Conservation (phyloP, 306 rosid species). For the Hippophae gyantsensis region DNA sequence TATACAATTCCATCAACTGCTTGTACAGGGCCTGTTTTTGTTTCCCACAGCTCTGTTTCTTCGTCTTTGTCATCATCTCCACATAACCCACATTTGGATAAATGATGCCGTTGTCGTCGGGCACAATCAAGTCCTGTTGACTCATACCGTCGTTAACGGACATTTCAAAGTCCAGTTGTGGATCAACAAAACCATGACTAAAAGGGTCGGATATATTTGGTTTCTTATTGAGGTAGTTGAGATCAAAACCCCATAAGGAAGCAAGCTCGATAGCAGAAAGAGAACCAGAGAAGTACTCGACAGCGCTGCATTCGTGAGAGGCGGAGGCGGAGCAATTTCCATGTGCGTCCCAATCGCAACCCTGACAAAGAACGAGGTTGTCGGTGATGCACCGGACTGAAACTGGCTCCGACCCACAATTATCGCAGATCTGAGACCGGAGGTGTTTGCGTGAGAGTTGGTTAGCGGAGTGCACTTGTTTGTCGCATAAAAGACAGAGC, state of each 20-base stretch:
- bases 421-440: conserved; percentile 63
- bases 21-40: conserved; percentile 39
- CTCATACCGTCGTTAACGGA: conserved; percentile 15
- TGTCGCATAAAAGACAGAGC: conserved; percentile 64
- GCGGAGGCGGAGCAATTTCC: conserved; percentile 33
- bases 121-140: conserved; percentile 41
- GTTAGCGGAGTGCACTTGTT: conserved; percentile 61
- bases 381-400: conserved; percentile 51
- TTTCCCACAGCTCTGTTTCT: conserved; percentile 30
- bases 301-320: conserved; percentile 32
- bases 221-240: conserved; percentile 15
- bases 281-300: conserved; percentile 52
- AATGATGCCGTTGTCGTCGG: conserved; percentile 22
- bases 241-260: conserved; percentile 41
- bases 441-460: conserved; percentile 47
- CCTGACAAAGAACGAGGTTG: conserved; percentile 52
- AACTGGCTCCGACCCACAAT: conserved; percentile 40
- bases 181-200: conserved; percentile 11
- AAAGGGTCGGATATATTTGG: conserved; percentile 8
- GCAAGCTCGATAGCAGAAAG: conserved; percentile 50
- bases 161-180: conserved; percentile 15
- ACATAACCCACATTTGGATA: conserved; percentile 1
- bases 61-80: conserved; percentile 21
- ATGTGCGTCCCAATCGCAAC: conserved; percentile 57
- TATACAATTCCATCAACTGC: conserved; percentile 53